These are phyloP conservation scores for Diaporthe humulicola DNA, from an alignment of 2,329 filamentous ascomycete species.

Conservation along the genomic window DNA sequence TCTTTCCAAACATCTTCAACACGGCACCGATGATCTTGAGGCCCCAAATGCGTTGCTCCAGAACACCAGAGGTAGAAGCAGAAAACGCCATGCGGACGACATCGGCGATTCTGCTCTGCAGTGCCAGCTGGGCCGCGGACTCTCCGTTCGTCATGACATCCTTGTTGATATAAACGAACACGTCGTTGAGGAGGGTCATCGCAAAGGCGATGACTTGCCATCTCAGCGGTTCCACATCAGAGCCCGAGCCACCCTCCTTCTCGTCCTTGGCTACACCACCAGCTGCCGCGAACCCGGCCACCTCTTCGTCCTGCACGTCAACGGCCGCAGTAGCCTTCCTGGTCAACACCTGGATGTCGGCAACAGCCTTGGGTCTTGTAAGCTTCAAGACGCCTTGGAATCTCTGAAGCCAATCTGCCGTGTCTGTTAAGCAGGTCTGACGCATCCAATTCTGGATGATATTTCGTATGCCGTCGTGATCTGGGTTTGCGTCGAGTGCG, in stretches of 20 bases:
- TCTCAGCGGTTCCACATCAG: conserved; percentile 87
- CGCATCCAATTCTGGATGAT: conserved; percentile 94
- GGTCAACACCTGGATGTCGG: conserved; percentile 60
- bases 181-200: conserved; percentile 87
- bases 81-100: conserved; percentile 98
- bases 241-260: conserved; percentile 61
- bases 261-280: conserved; percentile 71
- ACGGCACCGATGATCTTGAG: conserved; percentile 94
- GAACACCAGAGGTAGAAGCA: conserved; percentile 92
- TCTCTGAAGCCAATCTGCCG: conserved; percentile 86
- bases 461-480: conserved; percentile 84
- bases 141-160: conserved; percentile 84
- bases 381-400: conserved; percentile 92
- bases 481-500: conserved; percentile 81
- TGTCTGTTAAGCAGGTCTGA: conserved; percentile 86
- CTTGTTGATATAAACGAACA: conserved; percentile 83
- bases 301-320: conserved; percentile 96
- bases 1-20: conserved; percentile 95
- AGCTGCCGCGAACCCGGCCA: conserved; percentile 91
- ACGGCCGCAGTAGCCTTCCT: conserved; percentile 67
- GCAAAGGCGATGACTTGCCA: conserved; percentile 98
- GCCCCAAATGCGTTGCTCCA: conserved; percentile 90
- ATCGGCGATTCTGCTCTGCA: conserved; percentile 89
- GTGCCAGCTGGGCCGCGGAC: conserved; percentile 79
- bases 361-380: conserved; percentile 77